phyloP scores from a whole-genome alignment of 495 filamentous ascomycete species.

The Annulohypoxylon bovei region DNA sequence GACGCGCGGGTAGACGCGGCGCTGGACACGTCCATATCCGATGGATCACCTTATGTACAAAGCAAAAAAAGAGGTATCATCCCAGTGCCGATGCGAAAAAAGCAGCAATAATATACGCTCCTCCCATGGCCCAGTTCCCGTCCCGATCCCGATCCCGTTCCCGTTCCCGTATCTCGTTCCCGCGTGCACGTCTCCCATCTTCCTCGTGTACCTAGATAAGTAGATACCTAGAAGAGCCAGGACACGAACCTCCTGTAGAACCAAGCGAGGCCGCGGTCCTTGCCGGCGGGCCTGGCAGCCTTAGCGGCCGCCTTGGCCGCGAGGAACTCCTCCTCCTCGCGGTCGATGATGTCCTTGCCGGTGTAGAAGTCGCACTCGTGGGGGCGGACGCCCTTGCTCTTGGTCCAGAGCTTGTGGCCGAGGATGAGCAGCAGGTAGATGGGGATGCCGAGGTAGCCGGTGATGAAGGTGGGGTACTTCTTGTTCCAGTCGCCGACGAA shows the following conservation, averaged over 20 bases:
- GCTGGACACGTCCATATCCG: not conserved
- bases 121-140: not conserved
- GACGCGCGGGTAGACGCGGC: not conserved
- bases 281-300: conserved; percentile 46
- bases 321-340: conserved; percentile 76
- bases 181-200: not conserved
- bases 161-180: not conserved
- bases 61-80: conserved; percentile 1
- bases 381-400: conserved; percentile 63
- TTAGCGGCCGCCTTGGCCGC: conserved; percentile 61
- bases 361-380: conserved; percentile 72
- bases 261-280: conserved; percentile 36
- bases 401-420: conserved; percentile 72
- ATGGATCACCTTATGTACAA: not conserved
- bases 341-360: conserved; percentile 78
- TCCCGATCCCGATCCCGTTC: not conserved
- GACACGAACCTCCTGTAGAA: conserved; percentile 72
- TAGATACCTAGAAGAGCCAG: conserved; percentile 74
- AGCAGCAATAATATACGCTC: conserved; percentile 4
- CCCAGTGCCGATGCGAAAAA: not conserved
- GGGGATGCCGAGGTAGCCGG: conserved; percentile 82
- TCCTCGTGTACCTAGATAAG: no score
- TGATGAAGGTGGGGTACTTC: conserved; percentile 79
- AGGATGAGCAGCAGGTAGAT: conserved; percentile 77
- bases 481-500: conserved; percentile 68